Conservation (phyloP, 805 yeast species). For the Spathaspora sp. region DNA sequence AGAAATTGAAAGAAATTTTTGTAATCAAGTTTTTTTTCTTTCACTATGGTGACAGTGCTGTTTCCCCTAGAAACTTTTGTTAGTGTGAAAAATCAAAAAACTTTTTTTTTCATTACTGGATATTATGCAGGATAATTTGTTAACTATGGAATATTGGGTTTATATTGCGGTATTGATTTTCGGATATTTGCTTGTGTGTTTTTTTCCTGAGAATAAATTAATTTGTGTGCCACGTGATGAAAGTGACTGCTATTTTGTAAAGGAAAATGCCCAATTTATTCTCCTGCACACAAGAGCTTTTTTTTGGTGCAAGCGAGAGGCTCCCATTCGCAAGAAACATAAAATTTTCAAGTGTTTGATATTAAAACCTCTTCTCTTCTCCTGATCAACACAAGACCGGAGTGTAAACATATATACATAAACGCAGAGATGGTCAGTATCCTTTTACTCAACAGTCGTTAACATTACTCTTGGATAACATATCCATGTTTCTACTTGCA, state of each 20-base stretch:
- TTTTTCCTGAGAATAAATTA: too few species aligned
- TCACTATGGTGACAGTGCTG: not conserved
- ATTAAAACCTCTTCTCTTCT: not conserved
- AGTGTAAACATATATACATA: constrained; percentile 62
- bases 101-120: not conserved
- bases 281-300: not conserved
- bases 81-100: not conserved
- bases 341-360: not conserved
- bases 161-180: not conserved
- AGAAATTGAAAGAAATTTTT: constrained; percentile 1
- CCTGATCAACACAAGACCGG: constrained; percentile 66
- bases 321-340: not conserved
- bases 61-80: not conserved
- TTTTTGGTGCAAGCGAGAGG: not conserved
- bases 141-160: not conserved
- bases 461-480: not conserved
- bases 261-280: not conserved
- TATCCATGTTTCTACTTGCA: not conserved
- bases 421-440: constrained; percentile 99
- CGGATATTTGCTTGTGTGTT: too few species aligned
- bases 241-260: not conserved
- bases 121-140: not conserved
- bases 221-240: not conserved
- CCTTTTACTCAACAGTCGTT: constrained; percentile 5
- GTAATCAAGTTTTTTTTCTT: not conserved